These are phyloP conservation scores for Moniliophthora roreri DNA, from an alignment of 1,284 basidiomycete genomes.

Conservation along the genomic window DNA sequence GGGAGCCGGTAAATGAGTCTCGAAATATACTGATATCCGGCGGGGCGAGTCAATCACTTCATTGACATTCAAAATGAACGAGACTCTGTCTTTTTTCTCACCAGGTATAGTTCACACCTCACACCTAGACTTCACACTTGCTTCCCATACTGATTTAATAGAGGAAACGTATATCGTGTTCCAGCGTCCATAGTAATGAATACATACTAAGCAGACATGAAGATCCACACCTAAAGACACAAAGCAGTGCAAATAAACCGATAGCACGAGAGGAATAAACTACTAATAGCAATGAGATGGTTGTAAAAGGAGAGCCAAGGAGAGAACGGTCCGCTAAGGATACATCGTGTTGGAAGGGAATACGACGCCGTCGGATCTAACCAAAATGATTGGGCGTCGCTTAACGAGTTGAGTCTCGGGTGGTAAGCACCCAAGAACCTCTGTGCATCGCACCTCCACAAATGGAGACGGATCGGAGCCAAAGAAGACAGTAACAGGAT, in stretches of 20 bases:
- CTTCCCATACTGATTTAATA: no score
- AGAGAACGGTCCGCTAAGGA: slow-evolving; percentile 45
- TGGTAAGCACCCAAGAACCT: slow-evolving; percentile 81
- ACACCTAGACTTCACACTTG: no score
- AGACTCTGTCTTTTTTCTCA: no score
- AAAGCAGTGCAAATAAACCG: slow-evolving; percentile 16
- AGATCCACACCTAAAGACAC: no score
- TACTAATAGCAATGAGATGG: neutral
- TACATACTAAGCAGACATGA: no score
- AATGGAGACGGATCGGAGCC: slow-evolving; percentile 85
- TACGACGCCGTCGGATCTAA: slow-evolving; percentile 87
- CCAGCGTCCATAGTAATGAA: no score
- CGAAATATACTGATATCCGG: no score
- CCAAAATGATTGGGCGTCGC: slow-evolving; percentile 79
- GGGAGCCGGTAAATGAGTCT: no score
- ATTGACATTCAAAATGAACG: no score
- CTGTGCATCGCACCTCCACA: slow-evolving; percentile 86
- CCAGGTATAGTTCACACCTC: no score
- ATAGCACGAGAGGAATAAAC: slow-evolving; percentile 6
- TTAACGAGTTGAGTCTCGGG: slow-evolving; percentile 62
- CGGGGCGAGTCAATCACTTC: no score
- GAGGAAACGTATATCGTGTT: no score
- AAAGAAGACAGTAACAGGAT: slow-evolving; percentile 82
- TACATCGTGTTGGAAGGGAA: slow-evolving; percentile 88
- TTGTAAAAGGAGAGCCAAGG: neutral